Evolutionary conservation across 441 rosid species (phyloP).

Genomic region (Arabidopsis hybrid): DNA sequence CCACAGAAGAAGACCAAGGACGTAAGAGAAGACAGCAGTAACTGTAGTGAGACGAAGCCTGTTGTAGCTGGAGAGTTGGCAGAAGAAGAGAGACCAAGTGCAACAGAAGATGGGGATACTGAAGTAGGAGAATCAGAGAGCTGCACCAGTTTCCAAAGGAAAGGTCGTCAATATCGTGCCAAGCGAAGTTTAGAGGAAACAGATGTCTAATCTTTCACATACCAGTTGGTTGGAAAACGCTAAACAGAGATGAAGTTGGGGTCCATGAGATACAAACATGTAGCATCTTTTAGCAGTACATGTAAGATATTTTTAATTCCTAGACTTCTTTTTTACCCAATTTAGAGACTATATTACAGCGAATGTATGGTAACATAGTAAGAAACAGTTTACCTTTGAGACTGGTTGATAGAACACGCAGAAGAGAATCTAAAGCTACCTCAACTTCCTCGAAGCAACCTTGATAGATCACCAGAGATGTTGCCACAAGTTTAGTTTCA

Average conservation of each 20-base stretch:
- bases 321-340: conserved; percentile 1
- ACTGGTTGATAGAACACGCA: conserved; percentile 4
- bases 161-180: conserved; percentile 55
- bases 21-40: conserved; percentile 25
- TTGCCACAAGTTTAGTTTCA: not conserved
- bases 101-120: conserved; percentile 38
- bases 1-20: conserved; percentile 48
- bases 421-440: not conserved
- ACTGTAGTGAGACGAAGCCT: conserved; percentile 40
- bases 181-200: conserved; percentile 49
- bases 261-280: conserved; percentile 4
- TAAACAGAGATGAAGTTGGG: not conserved
- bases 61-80: conserved; percentile 40
- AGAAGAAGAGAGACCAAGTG: conserved; percentile 37
- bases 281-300: conserved; percentile 24
- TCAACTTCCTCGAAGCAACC: not conserved
- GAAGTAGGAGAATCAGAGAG: conserved; percentile 39
- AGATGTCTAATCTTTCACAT: conserved; percentile 41
- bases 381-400: conserved; percentile 8
- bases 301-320: conserved; percentile 9
- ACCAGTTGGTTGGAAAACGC: conserved; percentile 7
- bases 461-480: not conserved
- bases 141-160: conserved; percentile 39
- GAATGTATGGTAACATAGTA: not conserved
- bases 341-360: not conserved